Percentiles rank a stretch among this genome's conserved stretches.
These are phyloP conservation scores for Cicer pinnatifidum DNA, from an alignment of 306 rosid species.

Conservation along the genomic window DNA sequence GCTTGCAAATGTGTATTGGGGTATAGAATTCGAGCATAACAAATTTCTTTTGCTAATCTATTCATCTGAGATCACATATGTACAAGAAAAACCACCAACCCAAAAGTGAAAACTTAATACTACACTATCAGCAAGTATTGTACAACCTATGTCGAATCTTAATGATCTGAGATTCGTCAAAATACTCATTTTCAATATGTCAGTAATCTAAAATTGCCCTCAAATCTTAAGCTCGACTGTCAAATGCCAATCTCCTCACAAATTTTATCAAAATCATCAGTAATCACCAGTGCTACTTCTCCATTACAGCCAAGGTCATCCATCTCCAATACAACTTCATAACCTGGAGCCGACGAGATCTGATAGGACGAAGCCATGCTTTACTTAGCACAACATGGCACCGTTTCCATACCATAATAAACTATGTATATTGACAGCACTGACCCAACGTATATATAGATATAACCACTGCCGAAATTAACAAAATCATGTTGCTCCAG, in stretches of 20 bases:
- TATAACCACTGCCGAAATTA: conserved; percentile 37
- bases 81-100: conserved; percentile 60
- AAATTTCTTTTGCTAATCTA: conserved; percentile 51
- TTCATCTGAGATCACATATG: conserved; percentile 54
- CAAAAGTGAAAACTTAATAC: conserved; percentile 40
- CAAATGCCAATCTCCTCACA: conserved; percentile 38
- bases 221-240: conserved; percentile 41
- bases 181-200: conserved; percentile 51
- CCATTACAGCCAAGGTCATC: conserved; percentile 43
- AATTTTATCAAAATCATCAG: conserved; percentile 35
- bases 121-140: conserved; percentile 50
- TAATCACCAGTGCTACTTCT: conserved; percentile 36
- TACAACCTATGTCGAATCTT: conserved; percentile 57
- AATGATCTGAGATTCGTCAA: conserved; percentile 48
- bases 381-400: conserved; percentile 44
- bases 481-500: conserved; percentile 60
- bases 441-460: conserved; percentile 38
- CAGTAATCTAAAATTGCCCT: conserved; percentile 46
- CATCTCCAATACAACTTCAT: conserved; percentile 39
- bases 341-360: conserved; percentile 27
- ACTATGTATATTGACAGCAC: conserved; percentile 43
- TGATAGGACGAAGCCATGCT: conserved; percentile 34
- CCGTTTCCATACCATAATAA: conserved; percentile 26
- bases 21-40: conserved; percentile 37
- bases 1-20: conserved; percentile 32